Percentiles rank a stretch among this genome's conserved stretches.
phyloP scores from a whole-genome alignment of 108 stramenopile genomes.

The Discostella pseudostelligera region DNA sequence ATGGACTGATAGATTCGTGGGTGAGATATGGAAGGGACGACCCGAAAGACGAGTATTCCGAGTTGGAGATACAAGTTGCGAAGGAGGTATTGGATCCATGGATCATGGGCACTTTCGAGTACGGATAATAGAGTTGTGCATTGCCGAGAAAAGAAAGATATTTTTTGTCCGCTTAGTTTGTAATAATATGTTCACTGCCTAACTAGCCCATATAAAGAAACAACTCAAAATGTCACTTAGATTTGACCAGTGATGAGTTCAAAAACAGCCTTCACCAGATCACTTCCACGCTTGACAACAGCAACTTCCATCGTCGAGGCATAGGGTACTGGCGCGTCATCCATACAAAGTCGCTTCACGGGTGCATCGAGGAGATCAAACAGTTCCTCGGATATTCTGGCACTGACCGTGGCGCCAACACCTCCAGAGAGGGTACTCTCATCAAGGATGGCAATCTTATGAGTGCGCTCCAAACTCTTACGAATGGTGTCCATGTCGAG shows the following conservation, averaged over 20 bases:
- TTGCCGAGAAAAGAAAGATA: not conserved
- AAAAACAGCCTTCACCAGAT: conserved; percentile 84
- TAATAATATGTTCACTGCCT: conserved; percentile 8
- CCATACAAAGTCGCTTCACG: conserved; percentile 96
- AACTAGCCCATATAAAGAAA: not conserved
- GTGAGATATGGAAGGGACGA: conserved; percentile 43
- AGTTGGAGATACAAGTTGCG: conserved; percentile 33
- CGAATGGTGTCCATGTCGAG: conserved; percentile 95
- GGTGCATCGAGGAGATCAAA: conserved; percentile 97
- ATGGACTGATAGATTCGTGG: conserved; percentile 76
- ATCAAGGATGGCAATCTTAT: conserved; percentile 94
- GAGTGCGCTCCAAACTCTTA: conserved; percentile 79
- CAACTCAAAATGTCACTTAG: not conserved
- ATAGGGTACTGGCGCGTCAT: conserved; percentile 97
- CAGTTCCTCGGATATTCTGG: conserved; percentile 90
- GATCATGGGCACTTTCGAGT: conserved; percentile 32
- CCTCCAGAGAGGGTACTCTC: conserved; percentile 96
- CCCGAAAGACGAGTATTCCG: conserved; percentile 36
- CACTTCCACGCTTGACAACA: conserved; percentile 91
- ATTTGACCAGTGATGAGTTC: conserved; percentile 62
- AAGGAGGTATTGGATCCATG: conserved; percentile 45
- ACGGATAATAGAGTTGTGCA: not conserved
- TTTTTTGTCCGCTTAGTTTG: too few species aligned
- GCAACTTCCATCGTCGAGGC: conserved; percentile 95
- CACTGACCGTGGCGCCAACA: conserved; percentile 95